Percentiles rank a stretch among this genome's conserved stretches.
These are phyloP conservation scores for Endogone sp. DNA, from an alignment of 192 early-diverging fungal genomes.

Conservation along the genomic window DNA sequence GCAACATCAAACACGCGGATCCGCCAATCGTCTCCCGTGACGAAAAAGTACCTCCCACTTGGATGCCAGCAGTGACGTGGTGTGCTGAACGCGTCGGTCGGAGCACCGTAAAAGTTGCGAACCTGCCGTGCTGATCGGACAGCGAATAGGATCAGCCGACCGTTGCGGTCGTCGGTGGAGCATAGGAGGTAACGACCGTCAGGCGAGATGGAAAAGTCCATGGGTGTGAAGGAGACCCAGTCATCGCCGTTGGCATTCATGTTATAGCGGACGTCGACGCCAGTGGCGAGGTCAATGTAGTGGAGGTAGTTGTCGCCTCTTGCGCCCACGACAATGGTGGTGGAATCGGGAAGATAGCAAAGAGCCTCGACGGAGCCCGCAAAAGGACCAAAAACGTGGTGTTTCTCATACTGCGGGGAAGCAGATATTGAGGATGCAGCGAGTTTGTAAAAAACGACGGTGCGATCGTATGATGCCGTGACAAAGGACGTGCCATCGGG, in stretches of 20 bases:
- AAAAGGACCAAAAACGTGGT: slow-evolving; percentile 26
- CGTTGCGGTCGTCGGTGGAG: slow-evolving; percentile 65
- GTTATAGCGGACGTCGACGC: slow-evolving; percentile 40
- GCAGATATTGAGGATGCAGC: slow-evolving; percentile 1
- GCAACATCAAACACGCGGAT: slow-evolving; percentile 8
- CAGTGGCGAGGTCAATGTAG: slow-evolving; percentile 50
- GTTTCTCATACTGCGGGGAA: background rate
- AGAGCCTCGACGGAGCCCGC: slow-evolving; percentile 64
- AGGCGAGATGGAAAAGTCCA: slow-evolving; percentile 58
- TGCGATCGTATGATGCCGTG: slow-evolving; percentile 70
- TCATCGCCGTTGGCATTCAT: slow-evolving; percentile 79
- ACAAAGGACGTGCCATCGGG: slow-evolving; percentile 49
- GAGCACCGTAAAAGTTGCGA: slow-evolving; percentile 60
- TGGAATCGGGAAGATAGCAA: slow-evolving; percentile 43
- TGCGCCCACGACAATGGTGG: slow-evolving; percentile 52
- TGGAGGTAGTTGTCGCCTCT: slow-evolving; percentile 74
- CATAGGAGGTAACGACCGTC: slow-evolving; percentile 50
- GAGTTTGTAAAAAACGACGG: slow-evolving; percentile 55
- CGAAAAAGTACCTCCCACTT: slow-evolving; percentile 58
- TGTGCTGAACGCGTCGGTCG: slow-evolving; percentile 51
- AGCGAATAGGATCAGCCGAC: slow-evolving; percentile 60
- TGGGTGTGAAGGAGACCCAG: slow-evolving; percentile 80
- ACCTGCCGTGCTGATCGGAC: slow-evolving; percentile 41
- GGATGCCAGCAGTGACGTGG: slow-evolving; percentile 61
- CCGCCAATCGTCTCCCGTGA: slow-evolving; percentile 48